phyloP scores from a whole-genome alignment of 1,284 basidiomycete genomes.

The Pseudozyma thailandica region DNA sequence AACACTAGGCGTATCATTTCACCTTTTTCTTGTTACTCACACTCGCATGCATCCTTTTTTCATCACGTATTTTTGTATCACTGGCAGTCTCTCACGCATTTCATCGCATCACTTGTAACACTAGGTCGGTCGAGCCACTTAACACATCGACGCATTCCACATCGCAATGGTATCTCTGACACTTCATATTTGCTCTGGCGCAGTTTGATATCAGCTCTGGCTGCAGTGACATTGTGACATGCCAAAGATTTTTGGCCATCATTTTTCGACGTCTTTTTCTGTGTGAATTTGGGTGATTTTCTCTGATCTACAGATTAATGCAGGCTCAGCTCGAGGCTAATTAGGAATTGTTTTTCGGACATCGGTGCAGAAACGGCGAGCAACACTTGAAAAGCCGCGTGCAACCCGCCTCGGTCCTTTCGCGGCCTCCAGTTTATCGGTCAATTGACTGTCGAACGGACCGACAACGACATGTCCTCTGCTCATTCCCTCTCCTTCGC shows the following conservation, averaged over 20 bases:
- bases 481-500: neutral
- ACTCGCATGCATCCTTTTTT: constrained; percentile 32
- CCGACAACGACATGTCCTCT: constrained; percentile 6
- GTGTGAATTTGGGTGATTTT: neutral
- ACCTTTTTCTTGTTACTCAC: neutral
- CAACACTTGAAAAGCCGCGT: constrained; percentile 13
- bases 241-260: neutral
- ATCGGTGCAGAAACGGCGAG: constrained; percentile 22
- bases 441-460: constrained; percentile 14
- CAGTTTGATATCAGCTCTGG: neutral
- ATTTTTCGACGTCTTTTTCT: neutral
- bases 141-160: constrained; percentile 43
- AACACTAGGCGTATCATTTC: constrained; percentile 37
- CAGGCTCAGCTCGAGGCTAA: no score
- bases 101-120: constrained; percentile 21
- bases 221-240: neutral
- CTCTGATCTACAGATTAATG: no score
- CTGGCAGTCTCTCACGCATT: constrained; percentile 18
- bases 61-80: constrained; percentile 6
- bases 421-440: constrained; percentile 23
- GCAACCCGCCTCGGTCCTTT: constrained; percentile 19
- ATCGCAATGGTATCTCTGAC: constrained; percentile 36
- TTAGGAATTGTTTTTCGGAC: no score
- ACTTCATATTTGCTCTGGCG: neutral
- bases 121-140: constrained; percentile 54